Conservation (phyloP, 2,329 filamentous ascomycete species). For the Aspergillus tamarii region DNA sequence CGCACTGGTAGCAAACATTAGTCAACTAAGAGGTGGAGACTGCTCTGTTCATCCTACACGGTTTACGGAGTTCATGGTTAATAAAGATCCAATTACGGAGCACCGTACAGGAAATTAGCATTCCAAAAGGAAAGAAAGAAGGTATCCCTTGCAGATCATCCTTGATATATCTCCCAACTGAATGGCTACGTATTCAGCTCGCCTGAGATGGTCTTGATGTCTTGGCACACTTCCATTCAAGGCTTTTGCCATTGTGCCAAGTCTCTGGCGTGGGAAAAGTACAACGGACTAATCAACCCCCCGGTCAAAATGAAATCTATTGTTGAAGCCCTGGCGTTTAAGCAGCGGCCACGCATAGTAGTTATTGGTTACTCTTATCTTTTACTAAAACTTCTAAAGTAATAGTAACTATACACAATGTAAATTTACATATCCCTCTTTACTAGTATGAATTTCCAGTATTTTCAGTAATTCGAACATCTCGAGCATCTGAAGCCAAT, state of each 20-base stretch:
- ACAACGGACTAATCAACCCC: background rate
- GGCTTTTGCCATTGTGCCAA: too few relatives aligned
- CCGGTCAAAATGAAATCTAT: background rate
- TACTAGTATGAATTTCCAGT: too few relatives aligned
- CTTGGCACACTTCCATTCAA: background rate
- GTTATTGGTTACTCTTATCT: background rate
- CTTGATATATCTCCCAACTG: background rate
- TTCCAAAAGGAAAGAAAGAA: background rate
- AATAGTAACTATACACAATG: background rate
- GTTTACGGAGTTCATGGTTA: background rate
- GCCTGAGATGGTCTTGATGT: background rate
- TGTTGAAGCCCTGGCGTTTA: background rate
- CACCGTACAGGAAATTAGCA: background rate
- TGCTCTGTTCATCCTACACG: background rate
- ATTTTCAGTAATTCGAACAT: too few relatives aligned
- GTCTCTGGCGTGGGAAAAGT: background rate
- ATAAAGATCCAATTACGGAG: background rate
- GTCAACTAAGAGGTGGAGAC: too few relatives aligned
- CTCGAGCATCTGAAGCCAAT: too few relatives aligned
- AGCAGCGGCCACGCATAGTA: background rate
- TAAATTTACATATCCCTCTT: too few relatives aligned
- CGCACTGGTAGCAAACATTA: too few relatives aligned
- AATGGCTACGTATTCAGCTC: background rate
- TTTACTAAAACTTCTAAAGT: background rate
- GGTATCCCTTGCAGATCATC: conserved; percentile 15